These are phyloP conservation scores for Plasmodium malariae DNA, from an alignment of 169 alveolate genomes.

Conservation along the genomic window DNA sequence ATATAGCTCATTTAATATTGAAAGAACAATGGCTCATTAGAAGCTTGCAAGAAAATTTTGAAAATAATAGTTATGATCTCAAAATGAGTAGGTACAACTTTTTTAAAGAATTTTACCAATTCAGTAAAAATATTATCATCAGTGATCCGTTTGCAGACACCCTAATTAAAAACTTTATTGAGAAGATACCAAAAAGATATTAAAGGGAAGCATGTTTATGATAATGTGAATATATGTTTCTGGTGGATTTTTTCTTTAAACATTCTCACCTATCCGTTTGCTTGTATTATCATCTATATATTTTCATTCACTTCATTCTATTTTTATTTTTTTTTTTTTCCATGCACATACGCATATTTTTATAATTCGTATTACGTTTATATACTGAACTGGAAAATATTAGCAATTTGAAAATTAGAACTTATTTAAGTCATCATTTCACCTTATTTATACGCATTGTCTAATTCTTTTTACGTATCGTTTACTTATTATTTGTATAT, in stretches of 20 bases:
- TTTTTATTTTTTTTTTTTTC: too few relatives aligned
- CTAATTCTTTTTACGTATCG: too few relatives aligned
- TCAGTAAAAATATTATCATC: slow-evolving; percentile 13
- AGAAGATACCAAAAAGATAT: slow-evolving; percentile 48
- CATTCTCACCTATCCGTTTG: too few relatives aligned
- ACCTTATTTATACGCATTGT: too few relatives aligned
- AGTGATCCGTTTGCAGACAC: slow-evolving; percentile 50
- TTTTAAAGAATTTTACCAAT: slow-evolving; percentile 36
- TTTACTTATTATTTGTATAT: too few relatives aligned
- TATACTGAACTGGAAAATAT: too few relatives aligned
- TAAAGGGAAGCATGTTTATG: too few relatives aligned
- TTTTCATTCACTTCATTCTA: too few relatives aligned
- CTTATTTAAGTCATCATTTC: too few relatives aligned
- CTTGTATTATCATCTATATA: background rate
- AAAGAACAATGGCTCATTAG: slow-evolving; percentile 64
- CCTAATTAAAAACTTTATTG: slow-evolving; percentile 32
- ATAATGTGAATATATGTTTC: too few relatives aligned
- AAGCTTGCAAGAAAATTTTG: slow-evolving; percentile 4
- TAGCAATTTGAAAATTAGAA: too few relatives aligned
- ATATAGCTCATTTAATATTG: slow-evolving; percentile 27
- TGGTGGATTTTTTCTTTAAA: too few relatives aligned
- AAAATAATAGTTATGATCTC: slow-evolving; percentile 49
- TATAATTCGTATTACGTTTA: background rate
- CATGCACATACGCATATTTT: background rate
- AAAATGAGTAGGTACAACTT: slow-evolving; percentile 57